phyloP scores from a whole-genome alignment of 805 yeast genomes.

The Monosporozyma solicola region DNA sequence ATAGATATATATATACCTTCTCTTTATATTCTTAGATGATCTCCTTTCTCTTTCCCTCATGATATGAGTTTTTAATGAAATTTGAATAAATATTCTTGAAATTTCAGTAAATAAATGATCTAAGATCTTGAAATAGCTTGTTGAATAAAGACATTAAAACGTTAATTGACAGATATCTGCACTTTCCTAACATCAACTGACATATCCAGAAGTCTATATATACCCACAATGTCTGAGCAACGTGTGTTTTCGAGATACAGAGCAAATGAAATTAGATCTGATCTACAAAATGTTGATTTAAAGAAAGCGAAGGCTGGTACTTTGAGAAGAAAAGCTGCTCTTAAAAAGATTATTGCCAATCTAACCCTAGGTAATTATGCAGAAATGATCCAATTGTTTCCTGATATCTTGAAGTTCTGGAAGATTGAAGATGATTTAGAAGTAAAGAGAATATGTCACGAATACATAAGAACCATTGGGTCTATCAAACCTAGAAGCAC shows the following conservation, averaged over 20 bases:
- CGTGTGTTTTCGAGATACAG: conserved; percentile 24
- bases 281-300: conserved; percentile 30
- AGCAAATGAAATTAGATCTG: conserved; percentile 29
- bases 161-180: neutral
- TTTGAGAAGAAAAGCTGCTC: conserved; percentile 36
- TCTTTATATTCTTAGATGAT: neutral
- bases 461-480: conserved; percentile 55
- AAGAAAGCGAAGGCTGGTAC: conserved; percentile 33
- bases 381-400: conserved; percentile 60
- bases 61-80: neutral
- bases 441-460: conserved; percentile 60
- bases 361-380: conserved; percentile 65
- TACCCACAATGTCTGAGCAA: conserved; percentile 23
- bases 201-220: neutral
- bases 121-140: neutral
- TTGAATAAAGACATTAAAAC: neutral
- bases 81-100: neutral
- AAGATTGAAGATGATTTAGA: conserved; percentile 54
- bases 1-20: neutral
- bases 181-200: neutral
- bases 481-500: conserved; percentile 49
- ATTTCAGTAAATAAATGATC: neutral
- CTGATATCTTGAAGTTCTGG: conserved; percentile 51
- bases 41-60: neutral
- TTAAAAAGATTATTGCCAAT: conserved; percentile 74